Evolutionary conservation across 2,329 filamentous ascomycete genomes (phyloP), one percentile per base, ranked within the genome.

Genomic region (Clonostachys solani): DNA sequence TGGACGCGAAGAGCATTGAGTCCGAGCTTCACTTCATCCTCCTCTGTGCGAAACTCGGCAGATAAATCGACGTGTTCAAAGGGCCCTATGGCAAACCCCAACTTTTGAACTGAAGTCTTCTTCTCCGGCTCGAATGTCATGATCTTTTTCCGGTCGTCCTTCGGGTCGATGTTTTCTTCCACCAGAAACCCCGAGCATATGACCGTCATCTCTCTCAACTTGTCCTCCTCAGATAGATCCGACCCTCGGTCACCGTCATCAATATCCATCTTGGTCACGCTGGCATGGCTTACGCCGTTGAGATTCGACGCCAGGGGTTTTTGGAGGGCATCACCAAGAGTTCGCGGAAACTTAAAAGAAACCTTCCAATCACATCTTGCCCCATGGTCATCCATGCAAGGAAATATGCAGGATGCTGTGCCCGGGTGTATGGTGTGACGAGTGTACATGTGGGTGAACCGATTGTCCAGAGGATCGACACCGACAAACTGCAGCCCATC

Each of bases 401-500:
- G 94, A 58, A 99, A 99, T 23, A 97, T 82, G 56, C 86, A 92
- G 42, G 85, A 92, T 1, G 90, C 85, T 16, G 83, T 85, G 33
- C 92, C 91, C 0, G 90, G 83, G 51, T 88, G 85, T 40, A 86
- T 73, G 3, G 86, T 87, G 59, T 92, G 91, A 38, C 85, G 86
- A 1, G 92, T 95, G 64, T 95, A 99, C 43, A 89, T 84, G 69
- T 99, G 92, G 0, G 94, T 91, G 63, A 92, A 99, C 51, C 92
- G 81, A 47, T 76, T 75, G 62, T 96, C 92, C 44, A 84, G 81
- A 48, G 85, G 83, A 41, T 90, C 84, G 36, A 94, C 80, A 5
- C 94, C 92, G 15, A 95, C 89, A 66, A 96, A 99, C 50, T 96
- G 92, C 49, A 97, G 66, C 18, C 90, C 92, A 63, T 99, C 94